These are phyloP conservation scores for Aspergillus sp. DNA, from an alignment of 2,329 filamentous ascomycete genomes.

Conservation along the genomic window DNA sequence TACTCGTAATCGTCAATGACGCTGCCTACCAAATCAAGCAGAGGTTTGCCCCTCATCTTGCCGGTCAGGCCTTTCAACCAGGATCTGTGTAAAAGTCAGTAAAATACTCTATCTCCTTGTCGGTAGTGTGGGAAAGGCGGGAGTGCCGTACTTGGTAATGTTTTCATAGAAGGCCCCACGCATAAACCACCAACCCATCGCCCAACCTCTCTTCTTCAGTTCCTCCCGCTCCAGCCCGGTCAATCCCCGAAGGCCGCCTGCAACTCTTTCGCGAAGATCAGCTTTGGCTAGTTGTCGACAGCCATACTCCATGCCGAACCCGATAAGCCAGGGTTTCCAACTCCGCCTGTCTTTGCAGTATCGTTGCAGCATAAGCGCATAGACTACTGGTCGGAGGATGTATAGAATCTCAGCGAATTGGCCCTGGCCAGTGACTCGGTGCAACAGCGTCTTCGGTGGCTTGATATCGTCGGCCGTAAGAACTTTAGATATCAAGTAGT, in stretches of 20 bases:
- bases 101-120: not conserved
- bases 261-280: slow-evolving; percentile 62
- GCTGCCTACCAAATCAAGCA: slow-evolving; percentile 78
- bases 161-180: slow-evolving; percentile 96
- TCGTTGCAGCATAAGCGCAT: slow-evolving; percentile 78
- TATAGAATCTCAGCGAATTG: slow-evolving; percentile 88
- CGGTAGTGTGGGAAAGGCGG: not conserved
- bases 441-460: slow-evolving; percentile 81
- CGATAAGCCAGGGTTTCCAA: slow-evolving; percentile 91
- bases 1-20: slow-evolving; percentile 96
- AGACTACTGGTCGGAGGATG: slow-evolving; percentile 84
- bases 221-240: slow-evolving; percentile 89
- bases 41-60: slow-evolving; percentile 69
- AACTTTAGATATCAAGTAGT: slow-evolving; percentile 85
- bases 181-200: slow-evolving; percentile 94
- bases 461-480: slow-evolving; percentile 97
- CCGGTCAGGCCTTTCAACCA: slow-evolving; percentile 69
- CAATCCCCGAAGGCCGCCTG: slow-evolving; percentile 72
- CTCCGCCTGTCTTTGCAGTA: slow-evolving; percentile 71
- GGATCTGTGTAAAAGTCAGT: slow-evolving; percentile 45
- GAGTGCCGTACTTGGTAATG: slow-evolving; percentile 65
- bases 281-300: slow-evolving; percentile 80
- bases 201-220: slow-evolving; percentile 83
- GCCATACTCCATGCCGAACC: slow-evolving; percentile 80
- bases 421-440: slow-evolving; percentile 69